Conservation (phyloP, 306 rosid species). For the Castanea mollissima region DNA sequence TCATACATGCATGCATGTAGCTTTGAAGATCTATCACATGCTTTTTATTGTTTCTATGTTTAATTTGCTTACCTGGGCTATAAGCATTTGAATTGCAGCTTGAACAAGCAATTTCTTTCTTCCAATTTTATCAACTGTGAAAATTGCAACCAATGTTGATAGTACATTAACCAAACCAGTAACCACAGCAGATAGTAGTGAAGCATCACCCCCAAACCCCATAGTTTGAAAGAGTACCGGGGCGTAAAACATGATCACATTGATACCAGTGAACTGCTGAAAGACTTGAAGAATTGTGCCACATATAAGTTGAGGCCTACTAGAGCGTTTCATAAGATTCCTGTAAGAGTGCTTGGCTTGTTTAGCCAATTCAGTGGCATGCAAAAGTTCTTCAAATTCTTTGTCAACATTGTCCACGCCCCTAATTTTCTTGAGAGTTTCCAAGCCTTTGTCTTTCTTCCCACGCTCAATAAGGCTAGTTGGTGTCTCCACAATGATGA, state of each 20-base stretch:
- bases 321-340: slow-evolving; percentile 1
- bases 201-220: slow-evolving; percentile 26
- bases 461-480: slow-evolving; percentile 28
- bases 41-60: no score
- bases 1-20: neutral
- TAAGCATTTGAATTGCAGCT: slow-evolving; percentile 31
- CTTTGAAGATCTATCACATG: neutral
- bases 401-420: slow-evolving; percentile 23
- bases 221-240: slow-evolving; percentile 38
- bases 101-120: slow-evolving; percentile 25
- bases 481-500: slow-evolving; percentile 27
- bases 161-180: slow-evolving; percentile 20
- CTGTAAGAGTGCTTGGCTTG: slow-evolving; percentile 10
- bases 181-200: slow-evolving; percentile 29
- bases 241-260: slow-evolving; percentile 39
- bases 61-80: slow-evolving; percentile 24
- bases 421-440: slow-evolving; percentile 14
- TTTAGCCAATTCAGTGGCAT: slow-evolving; percentile 9
- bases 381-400: slow-evolving; percentile 15
- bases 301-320: slow-evolving; percentile 21
- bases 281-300: slow-evolving; percentile 16
- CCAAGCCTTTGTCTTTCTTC: slow-evolving; percentile 10
- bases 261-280: slow-evolving; percentile 44
- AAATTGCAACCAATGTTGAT: slow-evolving; percentile 25
- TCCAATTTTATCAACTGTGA: slow-evolving; percentile 24